Base-by-base conservation (phyloP, 306 rosid genomes). In the Prunus fruticosa region DNA sequence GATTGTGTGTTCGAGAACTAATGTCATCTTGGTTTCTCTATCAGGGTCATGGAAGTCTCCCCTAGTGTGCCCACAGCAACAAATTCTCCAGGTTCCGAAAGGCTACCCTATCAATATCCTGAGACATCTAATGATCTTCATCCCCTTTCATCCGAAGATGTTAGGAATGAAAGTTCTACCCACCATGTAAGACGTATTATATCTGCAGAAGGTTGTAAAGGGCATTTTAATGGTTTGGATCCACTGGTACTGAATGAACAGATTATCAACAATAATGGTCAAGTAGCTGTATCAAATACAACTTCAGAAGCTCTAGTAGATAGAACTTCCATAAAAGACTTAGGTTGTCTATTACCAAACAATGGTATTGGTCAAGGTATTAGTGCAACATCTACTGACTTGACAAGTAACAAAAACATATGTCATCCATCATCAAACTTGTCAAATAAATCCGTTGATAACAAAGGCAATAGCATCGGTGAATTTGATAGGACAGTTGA, bases 1-100 rank as follows among this genome's bases (percentile, higher is more conserved):
- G 20, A 20, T 74, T 62, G 30, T 82, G 80, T 71, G 56, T 71
- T 75, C 46, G 74, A 64, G 51, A 63, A 45, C 49, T 72, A 34
- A 67, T 73, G 22, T 69, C 73, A 69, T 32, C 72, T 71, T 66
- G 58, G 66, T 67, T 10, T 69, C 66, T 82, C 25, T 62, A 14
- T 58, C 76, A 73, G 76, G 76, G 54, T 22, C 67, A 43, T 57
- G 76, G 53, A 43, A 61, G 76, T 22, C 47, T 8, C 56, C 19
- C 56, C 76, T 58, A 22, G 56, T 43, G 4, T 73, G 34, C 67
- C 76, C 67, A 67, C 63, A 50, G 67, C 67, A 73, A 15, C 67
- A 58, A 45, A 56, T 58, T 62, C 41, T 62, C 41, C 20, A 62
- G 43, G 67, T 62, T n/a, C 67, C 18, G 56, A 72, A 38, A 15